These are phyloP conservation scores for Trypanosoma melophagium DNA, from an alignment of 208 protist genomes.

Conservation along the genomic window DNA sequence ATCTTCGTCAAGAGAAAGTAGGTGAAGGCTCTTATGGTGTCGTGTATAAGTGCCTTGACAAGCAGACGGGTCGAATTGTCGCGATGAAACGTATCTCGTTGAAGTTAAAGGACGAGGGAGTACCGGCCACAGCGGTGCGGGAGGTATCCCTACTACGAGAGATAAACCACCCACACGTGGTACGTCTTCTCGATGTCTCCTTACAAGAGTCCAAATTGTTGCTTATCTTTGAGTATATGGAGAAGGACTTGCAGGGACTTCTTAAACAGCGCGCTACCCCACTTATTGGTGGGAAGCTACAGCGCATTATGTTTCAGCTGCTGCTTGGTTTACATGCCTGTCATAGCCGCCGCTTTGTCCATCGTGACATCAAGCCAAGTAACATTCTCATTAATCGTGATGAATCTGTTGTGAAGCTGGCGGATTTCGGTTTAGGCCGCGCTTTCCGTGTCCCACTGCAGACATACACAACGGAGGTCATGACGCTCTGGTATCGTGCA, in stretches of 20 bases:
- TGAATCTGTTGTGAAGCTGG: conserved; percentile 82
- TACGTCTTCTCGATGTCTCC: conserved; percentile 94
- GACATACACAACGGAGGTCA: conserved; percentile 89
- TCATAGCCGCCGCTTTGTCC: conserved; percentile 85
- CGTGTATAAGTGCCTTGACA: conserved; percentile 94
- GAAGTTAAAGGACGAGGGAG: conserved; percentile 79
- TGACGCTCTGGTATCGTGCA: conserved; percentile 94
- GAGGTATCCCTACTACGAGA: conserved; percentile 93
- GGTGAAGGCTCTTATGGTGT: conserved; percentile 97
- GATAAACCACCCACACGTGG: conserved; percentile 89
- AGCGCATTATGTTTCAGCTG: conserved; percentile 79
- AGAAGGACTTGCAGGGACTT: conserved; percentile 95
- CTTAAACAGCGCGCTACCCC: conserved; percentile 77
- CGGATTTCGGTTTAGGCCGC: conserved; percentile 89
- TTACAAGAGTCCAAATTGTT: conserved; percentile 91
- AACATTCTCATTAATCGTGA: conserved; percentile 86
- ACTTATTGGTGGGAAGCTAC: conserved; percentile 58
- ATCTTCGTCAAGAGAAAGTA: conserved; percentile 92
- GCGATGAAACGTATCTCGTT: conserved; percentile 84
- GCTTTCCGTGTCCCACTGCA: conserved; percentile 83
- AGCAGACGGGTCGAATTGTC: conserved; percentile 54
- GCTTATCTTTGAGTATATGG: conserved; percentile 97
- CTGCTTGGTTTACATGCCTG: conserved; percentile 79
- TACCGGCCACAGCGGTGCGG: conserved; percentile 90
- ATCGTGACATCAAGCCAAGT: conserved; percentile 91